Percentiles rank a stretch among this genome's conserved stretches.
Evolutionary conservation across 2,329 filamentous ascomycete genomes (phyloP).

Genomic region (Penicillium fuscoglaucum): DNA sequence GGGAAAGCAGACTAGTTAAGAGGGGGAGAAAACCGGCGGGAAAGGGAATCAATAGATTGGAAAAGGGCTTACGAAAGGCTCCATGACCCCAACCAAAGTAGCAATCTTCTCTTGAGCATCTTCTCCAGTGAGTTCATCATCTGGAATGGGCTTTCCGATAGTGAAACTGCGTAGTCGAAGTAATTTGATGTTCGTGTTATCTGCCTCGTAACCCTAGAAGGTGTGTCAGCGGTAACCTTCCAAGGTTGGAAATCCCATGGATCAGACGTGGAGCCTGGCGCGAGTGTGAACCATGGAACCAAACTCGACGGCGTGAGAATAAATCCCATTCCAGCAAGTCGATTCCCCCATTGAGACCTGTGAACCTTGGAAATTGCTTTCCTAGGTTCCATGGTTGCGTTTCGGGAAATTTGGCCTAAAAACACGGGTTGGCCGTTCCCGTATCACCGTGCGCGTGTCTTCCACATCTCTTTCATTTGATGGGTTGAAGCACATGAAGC

Average conservation of each 20-base stretch:
- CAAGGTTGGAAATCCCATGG: not conserved
- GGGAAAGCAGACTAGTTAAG: conserved; percentile 24
- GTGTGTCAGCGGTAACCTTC: not conserved
- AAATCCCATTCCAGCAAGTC: not conserved
- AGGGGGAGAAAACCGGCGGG: conserved; percentile 23
- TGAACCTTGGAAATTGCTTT: not conserved
- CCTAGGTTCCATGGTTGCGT: not conserved
- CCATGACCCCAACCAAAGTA: conserved; percentile 66
- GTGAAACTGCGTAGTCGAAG: conserved; percentile 80
- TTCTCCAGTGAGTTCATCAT: conserved; percentile 62
- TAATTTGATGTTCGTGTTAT: conserved; percentile 77
- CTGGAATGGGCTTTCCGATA: conserved; percentile 65
- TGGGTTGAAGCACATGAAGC: not conserved
- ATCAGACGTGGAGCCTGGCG: conserved; percentile 23
- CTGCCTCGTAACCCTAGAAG: conserved; percentile 67
- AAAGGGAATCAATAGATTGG: conserved; percentile 18
- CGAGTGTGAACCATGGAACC: conserved; percentile 42
- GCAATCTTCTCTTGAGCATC: conserved; percentile 66
- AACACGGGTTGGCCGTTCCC: conserved; percentile 25
- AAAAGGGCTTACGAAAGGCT: conserved; percentile 70
- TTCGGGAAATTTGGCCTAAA: conserved; percentile 9
- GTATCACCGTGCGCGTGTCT: conserved; percentile 26
- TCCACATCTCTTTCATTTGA: conserved; percentile 21
- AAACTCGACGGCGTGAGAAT: conserved; percentile 32
- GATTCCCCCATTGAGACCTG: not conserved